Evolutionary conservation across 768 basidiomycete genomes (phyloP), one percentile per base, ranked within the genome.

Genomic region (Leccinum longicurvipes): DNA sequence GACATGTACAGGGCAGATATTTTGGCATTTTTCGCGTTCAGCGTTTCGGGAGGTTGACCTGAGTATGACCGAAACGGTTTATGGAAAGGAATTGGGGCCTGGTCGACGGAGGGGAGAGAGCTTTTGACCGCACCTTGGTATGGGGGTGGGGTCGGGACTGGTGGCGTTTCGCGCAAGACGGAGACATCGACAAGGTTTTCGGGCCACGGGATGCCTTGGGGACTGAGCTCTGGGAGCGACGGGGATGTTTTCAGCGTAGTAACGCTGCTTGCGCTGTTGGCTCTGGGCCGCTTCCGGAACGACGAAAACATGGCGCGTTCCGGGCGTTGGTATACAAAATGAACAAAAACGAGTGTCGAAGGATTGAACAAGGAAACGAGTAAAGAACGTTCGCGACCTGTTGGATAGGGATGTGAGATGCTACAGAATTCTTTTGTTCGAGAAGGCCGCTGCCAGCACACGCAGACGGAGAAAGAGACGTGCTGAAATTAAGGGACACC

Each of bases 131-230:
- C 86, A 84, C 86, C 87, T 81, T 83, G 79, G 68, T 74, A 66
- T 69, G 68, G 71, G 60, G 64, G 50, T 73, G 73, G 64, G 71
- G 69, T 55, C 69, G 68, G 57, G 53, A 48, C 11, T 36, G 63
- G 47, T 36, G 63, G 58, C 5, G 75, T 71, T 64, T 83, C 75
- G 51, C 82, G 81, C 56, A 89, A 80, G 56, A 83, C 81, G 39
- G 80, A 76, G 57, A 87, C 76, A 66, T 93, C 88, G 41, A 93
- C 84, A 32, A 93, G 80, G 71, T 86, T 80, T 72, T 86, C 87
- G 23, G 91, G 91, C 91, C 91, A 93, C 54, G 86, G 86, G 36
- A 91, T 87, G 32, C 85, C 88, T 64, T 84, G 86, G 44, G 85
- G 79, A 51, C 75, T 79, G 61, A 93, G 80, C 66, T 90, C 84